Base-by-base conservation (phyloP, 2,329 filamentous ascomycete genomes). In the Arachnomyces sp. region DNA sequence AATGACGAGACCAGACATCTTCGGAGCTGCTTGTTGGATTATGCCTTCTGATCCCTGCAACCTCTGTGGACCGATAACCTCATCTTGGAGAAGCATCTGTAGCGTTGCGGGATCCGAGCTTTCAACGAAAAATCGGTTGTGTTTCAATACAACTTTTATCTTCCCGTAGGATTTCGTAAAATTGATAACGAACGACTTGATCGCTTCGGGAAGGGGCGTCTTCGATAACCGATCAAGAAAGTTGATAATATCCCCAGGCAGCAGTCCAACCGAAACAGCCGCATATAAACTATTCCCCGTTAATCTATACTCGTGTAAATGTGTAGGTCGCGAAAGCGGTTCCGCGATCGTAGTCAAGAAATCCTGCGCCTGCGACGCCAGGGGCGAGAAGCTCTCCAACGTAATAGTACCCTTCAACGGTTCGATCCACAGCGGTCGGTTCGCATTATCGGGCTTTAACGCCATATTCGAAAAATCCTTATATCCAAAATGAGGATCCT, bases 261-360 rank as follows among this genome's bases (percentile, higher is more conserved):
- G 82, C 44, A 96, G 69, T n/a, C 92, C 92, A 44, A 96, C 88
- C 5, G 88, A 95, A 3, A 96, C 86, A 31, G 92, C 92, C 21
- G 92, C 90, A 63, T 96, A 95, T 39, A 98, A 72, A 63, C 87
- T 95, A 65, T 96, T 89, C 16, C 85, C 81, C 2, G 88, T 95
- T 53, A 98, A 75, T 41, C 82, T 78, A 63, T 96, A 96, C 65
- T 98, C 90, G 68, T 96, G 92, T 48, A 96, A 78, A 56, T 88
- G 90, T 4, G 81, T 84, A 43, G 92, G 90, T 44, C 90, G 80
- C 28, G 89, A 95, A 44, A 90, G 73, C 13, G 90, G 92, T 67
- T 98, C 90, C 47, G 90, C 86, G 52, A 98, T 90, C 34, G 92
- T 95, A 53, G 93, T 95, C 44, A 98, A 72, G 59, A 98, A 95